Evolutionary conservation across 1,284 basidiomycete genomes (phyloP), one percentile per base, ranked within the genome.

Genomic region (Boletus semigastroideus): DNA sequence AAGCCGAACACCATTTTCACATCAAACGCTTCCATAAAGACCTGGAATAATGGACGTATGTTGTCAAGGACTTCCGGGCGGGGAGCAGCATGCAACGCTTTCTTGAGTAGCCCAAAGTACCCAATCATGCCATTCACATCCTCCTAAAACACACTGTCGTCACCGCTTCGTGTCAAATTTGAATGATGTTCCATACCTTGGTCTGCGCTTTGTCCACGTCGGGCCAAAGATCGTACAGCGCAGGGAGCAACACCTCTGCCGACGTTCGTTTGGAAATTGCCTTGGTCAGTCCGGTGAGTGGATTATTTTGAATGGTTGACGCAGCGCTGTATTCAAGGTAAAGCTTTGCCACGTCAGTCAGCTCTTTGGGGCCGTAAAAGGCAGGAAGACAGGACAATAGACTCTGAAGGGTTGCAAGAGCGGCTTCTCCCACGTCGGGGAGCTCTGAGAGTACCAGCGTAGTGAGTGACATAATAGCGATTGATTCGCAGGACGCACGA

Each of bases 1-100:
- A 58, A 66, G 20, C 62, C 58, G 42, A 64, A 66, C 40, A 59
- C 46, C 70, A 60, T 70, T 56, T 70, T 72, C 39, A 85, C 62
- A 56, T 92, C 89, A 57, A 98, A 87, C 3, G 86, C 86, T 27
- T 87, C 83, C 42, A 97, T 74, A 76, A 97, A 90, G 46, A 92
- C 79, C 53, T 86, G 88, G 75, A 94, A 96, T 34, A 92, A 64
- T 1, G 78, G 59, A 45, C 90, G 87, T 53, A 95, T 72, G 50
- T 90, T 78, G 27, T 86, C 83, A 8, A 86, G 73, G 3, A 98
- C 78, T 7, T 81, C 78, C 4, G 79, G 69, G 17, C 90, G 78
- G 48, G 83, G 75, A 5, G 90, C 83, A 45, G 79, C 77, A 13
- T 83, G 85, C 27, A 96, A 66, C 0, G 80, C 77, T 39, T 84